A percentile compares a stretch with the other conserved stretches of the same genome.
These are phyloP conservation scores for Brassica nigra DNA, from an alignment of 345 rosid species.

Conservation along the genomic window DNA sequence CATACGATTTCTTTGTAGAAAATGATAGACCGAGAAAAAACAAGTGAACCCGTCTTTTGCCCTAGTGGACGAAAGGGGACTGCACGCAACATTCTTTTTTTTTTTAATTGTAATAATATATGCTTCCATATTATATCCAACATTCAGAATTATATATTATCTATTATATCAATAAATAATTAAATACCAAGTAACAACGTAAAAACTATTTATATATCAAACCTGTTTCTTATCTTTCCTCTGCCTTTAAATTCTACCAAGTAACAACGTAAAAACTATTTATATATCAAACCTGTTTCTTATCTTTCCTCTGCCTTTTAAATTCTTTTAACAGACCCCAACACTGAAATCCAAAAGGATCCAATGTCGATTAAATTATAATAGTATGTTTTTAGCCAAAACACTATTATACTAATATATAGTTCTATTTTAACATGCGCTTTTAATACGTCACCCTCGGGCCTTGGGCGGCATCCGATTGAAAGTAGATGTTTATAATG, in stretches of 20 bases:
- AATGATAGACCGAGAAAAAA: background rate
- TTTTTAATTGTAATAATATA: background rate
- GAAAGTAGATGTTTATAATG: constrained; percentile 1
- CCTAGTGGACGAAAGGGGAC: constrained; percentile 36
- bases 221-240: background rate
- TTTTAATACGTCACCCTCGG: background rate
- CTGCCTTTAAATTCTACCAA: too few species aligned
- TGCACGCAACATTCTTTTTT: constrained; percentile 23
- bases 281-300: background rate
- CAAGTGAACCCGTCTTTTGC: constrained; percentile 32
- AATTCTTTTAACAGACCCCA: constrained; percentile 22
- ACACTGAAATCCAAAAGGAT: constrained; percentile 42
- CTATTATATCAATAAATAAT: too few species aligned
- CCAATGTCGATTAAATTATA: constrained; percentile 28
- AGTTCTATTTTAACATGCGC: background rate
- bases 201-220: background rate
- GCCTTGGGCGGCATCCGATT: background rate
- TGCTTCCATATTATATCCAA: background rate
- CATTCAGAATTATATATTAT: too few species aligned
- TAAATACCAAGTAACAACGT: background rate
- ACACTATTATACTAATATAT: background rate
- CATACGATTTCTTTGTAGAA: background rate
- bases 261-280: too few species aligned
- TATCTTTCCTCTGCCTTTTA: constrained; percentile 18
- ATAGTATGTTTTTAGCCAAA: background rate